Base-by-base conservation (phyloP, 2,329 filamentous ascomycete genomes). In the Ceratocystis destructans region DNA sequence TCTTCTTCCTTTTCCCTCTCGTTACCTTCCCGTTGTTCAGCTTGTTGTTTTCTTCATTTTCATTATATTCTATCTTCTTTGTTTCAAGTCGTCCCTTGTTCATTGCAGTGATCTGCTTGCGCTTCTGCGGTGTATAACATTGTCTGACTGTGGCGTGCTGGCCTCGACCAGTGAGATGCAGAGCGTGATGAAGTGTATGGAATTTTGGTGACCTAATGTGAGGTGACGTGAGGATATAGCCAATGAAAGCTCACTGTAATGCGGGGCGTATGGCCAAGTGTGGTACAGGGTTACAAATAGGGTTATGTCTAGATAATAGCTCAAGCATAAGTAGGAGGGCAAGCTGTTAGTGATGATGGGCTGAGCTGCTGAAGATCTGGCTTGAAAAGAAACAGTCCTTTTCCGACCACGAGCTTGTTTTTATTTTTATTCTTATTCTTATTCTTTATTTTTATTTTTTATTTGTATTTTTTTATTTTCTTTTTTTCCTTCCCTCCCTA, bases 1-100 rank as follows among this genome's bases (percentile, higher is more conserved):
- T 72, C 72, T 72, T 69, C 68, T 72, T 73, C 70, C 70, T 64
- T 68, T 57, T 64, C 69, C 69, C 61, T 64, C 65, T 69, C 66
- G 57, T 69, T 70, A 67, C 63, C 67, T 64, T 67, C 67, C 67
- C 67, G 28, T 41, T 63, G 10, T 62, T 57, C 12, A 69, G 69
- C 69, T 70, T 72, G 73, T 71, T 69, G 68, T 72, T 73, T 70
- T 69, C 69, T 57, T 61, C 62, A 63, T 69, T 67, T 59, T 69
- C 69, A 67, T 45, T 62, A 53, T 44, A 44, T 55, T 69, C 69
- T 44, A 59, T 45, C 50, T 45, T 44, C 31, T 50, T 6, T 50
- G 37, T 20, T 53, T 53, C n/a, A 53, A 20, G n/a, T 20, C 22
- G 48, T 25, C 48, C 48, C 48, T 53, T 53, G 15, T n/a, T 53